Percentiles rank a stretch among this genome's conserved stretches.
These are phyloP conservation scores for Eimeria nieschulzi DNA, from an alignment of 169 alveolate species.

Conservation along the genomic window DNA sequence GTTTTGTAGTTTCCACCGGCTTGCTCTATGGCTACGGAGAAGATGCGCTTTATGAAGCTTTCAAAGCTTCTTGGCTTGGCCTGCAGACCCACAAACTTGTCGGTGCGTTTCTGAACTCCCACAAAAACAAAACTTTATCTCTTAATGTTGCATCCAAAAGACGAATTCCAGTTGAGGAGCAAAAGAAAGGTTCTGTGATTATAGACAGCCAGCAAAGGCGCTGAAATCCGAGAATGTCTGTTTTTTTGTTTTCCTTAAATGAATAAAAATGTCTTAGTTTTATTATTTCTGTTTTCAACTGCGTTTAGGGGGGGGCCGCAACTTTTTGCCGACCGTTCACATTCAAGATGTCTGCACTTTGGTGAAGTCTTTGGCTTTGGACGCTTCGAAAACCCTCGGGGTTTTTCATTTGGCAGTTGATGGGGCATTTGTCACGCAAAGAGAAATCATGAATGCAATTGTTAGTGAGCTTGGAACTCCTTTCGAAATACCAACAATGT, in stretches of 20 bases:
- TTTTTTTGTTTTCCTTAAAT: no score
- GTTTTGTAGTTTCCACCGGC: conserved; percentile 90
- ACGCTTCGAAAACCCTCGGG: conserved; percentile 78
- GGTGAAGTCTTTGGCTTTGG: conserved; percentile 82
- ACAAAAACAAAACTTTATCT: neutral
- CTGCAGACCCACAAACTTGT: conserved; percentile 48
- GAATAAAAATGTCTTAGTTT: no score
- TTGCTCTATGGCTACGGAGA: conserved; percentile 93
- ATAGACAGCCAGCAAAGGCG: conserved; percentile 14
- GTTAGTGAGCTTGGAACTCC: conserved; percentile 87
- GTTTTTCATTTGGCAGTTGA: conserved; percentile 89
- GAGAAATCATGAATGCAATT: conserved; percentile 83
- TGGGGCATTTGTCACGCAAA: conserved; percentile 84
- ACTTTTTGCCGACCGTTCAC: conserved; percentile 90
- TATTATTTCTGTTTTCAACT: no score
- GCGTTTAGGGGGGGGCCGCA: conserved; percentile 86
- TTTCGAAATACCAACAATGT: conserved; percentile 80
- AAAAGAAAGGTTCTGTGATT: neutral
- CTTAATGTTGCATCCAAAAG: no score
- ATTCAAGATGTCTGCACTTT: conserved; percentile 87
- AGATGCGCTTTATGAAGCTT: conserved; percentile 82
- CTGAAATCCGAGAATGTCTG: no score
- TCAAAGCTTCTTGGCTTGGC: conserved; percentile 80
- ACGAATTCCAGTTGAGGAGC: no score
- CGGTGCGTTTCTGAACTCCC: conserved; percentile 45